Conservation (phyloP, 306 rosid species). For the Ormosia emarginata region DNA sequence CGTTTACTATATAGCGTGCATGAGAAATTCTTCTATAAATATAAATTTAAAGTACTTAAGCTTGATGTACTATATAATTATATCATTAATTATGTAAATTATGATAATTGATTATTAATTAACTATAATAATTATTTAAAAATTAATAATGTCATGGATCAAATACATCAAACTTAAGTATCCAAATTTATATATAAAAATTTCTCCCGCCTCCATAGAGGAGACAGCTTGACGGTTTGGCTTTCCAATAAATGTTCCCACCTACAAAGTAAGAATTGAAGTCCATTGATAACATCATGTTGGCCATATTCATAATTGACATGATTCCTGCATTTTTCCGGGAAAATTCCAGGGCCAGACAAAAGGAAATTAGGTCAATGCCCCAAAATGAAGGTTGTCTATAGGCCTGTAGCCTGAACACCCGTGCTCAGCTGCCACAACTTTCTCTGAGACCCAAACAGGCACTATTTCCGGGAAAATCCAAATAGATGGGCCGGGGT, state of each 20-base stretch:
- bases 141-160: no score
- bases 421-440: neutral
- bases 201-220: constrained; percentile 2
- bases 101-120: no score
- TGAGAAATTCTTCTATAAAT: no score
- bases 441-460: constrained; percentile 32
- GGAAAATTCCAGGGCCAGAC: constrained; percentile 45
- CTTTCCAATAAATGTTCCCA: neutral
- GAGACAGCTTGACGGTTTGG: constrained; percentile 35
- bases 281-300: neutral
- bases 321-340: constrained; percentile 23
- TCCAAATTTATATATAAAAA: no score
- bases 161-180: no score
- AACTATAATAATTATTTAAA: no score
- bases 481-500: constrained; percentile 5
- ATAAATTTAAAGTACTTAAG: no score
- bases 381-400: constrained; percentile 4
- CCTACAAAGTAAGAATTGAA: neutral
- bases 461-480: constrained; percentile 36
- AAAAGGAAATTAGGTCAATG: constrained; percentile 18
- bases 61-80: no score
- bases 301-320: neutral
- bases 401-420: neutral
- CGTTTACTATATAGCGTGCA: no score
- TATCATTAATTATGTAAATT: no score